phyloP scores from a whole-genome alignment of 768 basidiomycete genomes.

The Termitomyces sp. region DNA sequence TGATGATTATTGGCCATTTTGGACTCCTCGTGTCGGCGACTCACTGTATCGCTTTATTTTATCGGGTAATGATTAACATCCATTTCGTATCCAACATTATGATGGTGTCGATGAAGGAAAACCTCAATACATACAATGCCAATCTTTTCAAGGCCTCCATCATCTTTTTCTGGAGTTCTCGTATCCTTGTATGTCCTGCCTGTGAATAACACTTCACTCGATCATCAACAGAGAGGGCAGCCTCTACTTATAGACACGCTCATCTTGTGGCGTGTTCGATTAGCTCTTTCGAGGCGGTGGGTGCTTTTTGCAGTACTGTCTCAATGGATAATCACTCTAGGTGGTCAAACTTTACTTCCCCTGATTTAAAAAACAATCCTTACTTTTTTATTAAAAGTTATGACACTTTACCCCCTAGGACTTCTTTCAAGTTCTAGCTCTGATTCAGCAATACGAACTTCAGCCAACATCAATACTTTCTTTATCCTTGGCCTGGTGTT shows the following conservation, averaged over 20 bases:
- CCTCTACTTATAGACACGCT: neutral
- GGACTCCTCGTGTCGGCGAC: no score
- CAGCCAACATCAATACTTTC: neutral
- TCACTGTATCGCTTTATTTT: no score
- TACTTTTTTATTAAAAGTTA: neutral
- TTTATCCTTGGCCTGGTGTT: neutral
- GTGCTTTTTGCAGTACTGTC: neutral
- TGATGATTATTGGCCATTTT: no score
- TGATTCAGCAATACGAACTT: no score
- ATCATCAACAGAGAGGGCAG: neutral
- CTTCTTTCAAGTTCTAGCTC: neutral
- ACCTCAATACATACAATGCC: no score
- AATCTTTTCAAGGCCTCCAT: no score
- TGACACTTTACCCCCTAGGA: neutral
- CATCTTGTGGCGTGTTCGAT: neutral
- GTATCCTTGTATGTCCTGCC: no score
- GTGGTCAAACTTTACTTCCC: neutral
- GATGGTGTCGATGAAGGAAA: no score
- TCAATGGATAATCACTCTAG: neutral
- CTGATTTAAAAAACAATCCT: neutral
- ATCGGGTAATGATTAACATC: no score
- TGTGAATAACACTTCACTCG: neutral
- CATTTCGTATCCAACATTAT: no score
- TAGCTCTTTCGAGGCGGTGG: neutral
- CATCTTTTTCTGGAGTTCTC: no score